Evolutionary conservation across 768 basidiomycete genomes (phyloP), one percentile per base, ranked within the genome.

Genomic region (Lepiota venenata): DNA sequence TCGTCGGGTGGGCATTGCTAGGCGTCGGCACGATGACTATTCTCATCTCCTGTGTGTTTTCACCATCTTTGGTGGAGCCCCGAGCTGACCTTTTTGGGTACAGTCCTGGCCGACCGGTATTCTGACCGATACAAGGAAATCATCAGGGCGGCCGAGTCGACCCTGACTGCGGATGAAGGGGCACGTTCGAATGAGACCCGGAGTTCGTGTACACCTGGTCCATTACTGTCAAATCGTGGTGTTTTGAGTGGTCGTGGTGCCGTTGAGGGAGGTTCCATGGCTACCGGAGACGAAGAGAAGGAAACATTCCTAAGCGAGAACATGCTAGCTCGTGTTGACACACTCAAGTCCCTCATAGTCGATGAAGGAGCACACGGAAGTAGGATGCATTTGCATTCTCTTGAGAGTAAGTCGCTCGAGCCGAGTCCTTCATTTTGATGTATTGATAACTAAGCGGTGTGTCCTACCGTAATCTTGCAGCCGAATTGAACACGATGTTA

Each of bases 21-120:
- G 91, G 88, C 14, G 84, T 91, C 12, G 87, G 76, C 1, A 82
- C 87, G 1, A 81, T 91, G 82, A 88, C 90, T 0, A 81, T 88
- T 22, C 72, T 91, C 12, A 76, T 91, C 55, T 85, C 88, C 6
- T 79, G 88, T 87, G 40, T 7, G 79, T 68, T 29, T n/a, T 18
- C 21, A 7, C 32, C 18, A 8, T 36, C 25, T 25, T 25, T 51
- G 18, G 18, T 27, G 11, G 20, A 35, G 44, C 9, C 6, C 10
- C 32, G 16, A 12, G 36, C 41, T 29, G 27, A 10, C 25, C 45
- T 29, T 27, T 11, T 21, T 48, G 14, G 14, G 12, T 21, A 8
- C 37, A 85, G 86, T 89, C 47, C 60, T 88, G 25, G 77, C 84
- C 16, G 88, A 91, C 58, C 82, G 80, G 2, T 86, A 82, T 56